Percentiles rank a stretch among this genome's conserved stretches.
Evolutionary conservation across 306 rosid genomes (phyloP).

Genomic region (Morella rubra): DNA sequence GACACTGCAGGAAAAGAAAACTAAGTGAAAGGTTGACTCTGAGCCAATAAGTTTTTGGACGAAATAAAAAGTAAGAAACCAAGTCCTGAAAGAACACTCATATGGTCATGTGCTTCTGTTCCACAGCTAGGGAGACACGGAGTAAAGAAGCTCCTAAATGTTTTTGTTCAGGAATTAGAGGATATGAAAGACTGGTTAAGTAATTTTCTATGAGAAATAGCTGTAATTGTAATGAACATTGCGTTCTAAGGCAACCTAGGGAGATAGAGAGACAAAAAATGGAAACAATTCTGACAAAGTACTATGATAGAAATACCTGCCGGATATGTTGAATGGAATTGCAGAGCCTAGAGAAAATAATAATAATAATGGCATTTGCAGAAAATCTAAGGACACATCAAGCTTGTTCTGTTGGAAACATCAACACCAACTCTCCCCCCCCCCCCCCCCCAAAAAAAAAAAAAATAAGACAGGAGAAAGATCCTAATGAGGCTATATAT

Average conservation of each 20-base stretch:
- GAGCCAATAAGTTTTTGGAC: not conserved
- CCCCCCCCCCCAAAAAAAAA: too few relatives aligned
- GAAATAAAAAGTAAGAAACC: not conserved
- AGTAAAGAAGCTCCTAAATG: not conserved
- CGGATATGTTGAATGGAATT: too few relatives aligned
- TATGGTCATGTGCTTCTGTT: not conserved
- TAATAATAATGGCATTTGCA: too few relatives aligned
- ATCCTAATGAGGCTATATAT: too few relatives aligned
- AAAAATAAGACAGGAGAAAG: too few relatives aligned
- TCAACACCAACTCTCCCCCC: too few relatives aligned
- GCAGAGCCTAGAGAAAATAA: too few relatives aligned
- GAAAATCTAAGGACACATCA: too few relatives aligned
- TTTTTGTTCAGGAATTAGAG: not conserved
- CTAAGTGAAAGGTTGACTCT: slow-evolving; percentile 5
- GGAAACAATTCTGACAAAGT: too few relatives aligned
- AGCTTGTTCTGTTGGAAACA: too few relatives aligned
- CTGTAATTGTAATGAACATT: not conserved
- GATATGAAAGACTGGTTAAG: not conserved
- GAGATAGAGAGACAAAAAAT: not conserved
- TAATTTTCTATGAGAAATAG: not conserved
- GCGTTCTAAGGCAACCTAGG: not conserved
- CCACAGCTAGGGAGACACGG: not conserved
- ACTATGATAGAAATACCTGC: too few relatives aligned
- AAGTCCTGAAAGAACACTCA: not conserved
- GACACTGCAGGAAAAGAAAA: slow-evolving; percentile 44